phyloP scores from a whole-genome alignment of 176 grass and related monocot species.

The Puccinellia tenuiflora region DNA sequence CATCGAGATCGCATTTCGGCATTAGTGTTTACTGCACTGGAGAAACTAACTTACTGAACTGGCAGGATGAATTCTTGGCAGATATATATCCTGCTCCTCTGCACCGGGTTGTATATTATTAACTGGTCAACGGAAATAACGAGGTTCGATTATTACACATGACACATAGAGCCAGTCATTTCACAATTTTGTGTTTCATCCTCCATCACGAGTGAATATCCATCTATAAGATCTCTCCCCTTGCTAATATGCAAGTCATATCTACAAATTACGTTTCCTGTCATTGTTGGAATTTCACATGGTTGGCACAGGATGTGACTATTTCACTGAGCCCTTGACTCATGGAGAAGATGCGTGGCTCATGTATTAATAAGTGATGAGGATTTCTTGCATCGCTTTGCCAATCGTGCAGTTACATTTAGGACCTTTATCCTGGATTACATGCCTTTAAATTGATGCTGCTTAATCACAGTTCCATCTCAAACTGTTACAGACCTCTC shows the following conservation, averaged over 20 bases:
- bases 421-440: not conserved
- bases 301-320: too few species aligned
- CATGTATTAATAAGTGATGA: slow-evolving; percentile 1
- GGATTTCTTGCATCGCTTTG: not conserved
- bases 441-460: too few species aligned
- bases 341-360: not conserved
- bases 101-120: slow-evolving; percentile 47
- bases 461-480: too few species aligned
- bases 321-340: not conserved
- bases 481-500: too few species aligned
- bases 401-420: not conserved
- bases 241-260: not conserved
- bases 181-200: not conserved
- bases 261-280: not conserved
- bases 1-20: not conserved
- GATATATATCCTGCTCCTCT: slow-evolving; percentile 60
- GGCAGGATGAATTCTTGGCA: not conserved
- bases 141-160: too few species aligned
- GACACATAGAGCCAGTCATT: not conserved
- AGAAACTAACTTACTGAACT: not conserved
- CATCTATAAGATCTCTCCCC: not conserved
- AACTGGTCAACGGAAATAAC: too few species aligned
- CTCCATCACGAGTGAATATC: not conserved
- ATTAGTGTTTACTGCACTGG: not conserved
- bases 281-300: not conserved